Base-by-base conservation (phyloP, 805 yeast species). In the Candida cerambycidarum region DNA sequence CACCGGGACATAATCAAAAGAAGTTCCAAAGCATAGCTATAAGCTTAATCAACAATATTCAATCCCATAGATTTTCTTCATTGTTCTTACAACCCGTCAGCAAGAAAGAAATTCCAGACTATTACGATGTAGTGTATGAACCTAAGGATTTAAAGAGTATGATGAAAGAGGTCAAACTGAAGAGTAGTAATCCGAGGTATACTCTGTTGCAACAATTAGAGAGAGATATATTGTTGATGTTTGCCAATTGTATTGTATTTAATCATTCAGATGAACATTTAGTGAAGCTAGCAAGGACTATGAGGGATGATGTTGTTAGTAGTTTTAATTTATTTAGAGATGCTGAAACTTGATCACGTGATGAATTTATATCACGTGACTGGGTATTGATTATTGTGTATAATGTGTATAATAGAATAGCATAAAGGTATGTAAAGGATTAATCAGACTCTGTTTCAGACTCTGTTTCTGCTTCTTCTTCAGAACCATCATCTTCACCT, bases 201-300 rank as follows among this genome's bases (percentile, higher is more conserved):
- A 82, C 81, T 0, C 70, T 74, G 42, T 75, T 86, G 32, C 69
- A 73, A 27, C 80, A 82, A 44, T 65, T 87, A 16, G 88, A 86
- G 51, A 67, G 84, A 39, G 87, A 83, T 47, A 68, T 87, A 33
- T 73, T 82, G 66, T 67, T 82, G 45, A 85, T 87, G 93, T 85
- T 83, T 63, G 84, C 92, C 39, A 87, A 87, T 59, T 87, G 92
- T 13, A 75, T 86, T 13, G 87, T 87, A 93, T 87, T 82, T 63
- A 86, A 87, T 59, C 77, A 77, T 52, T 72, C 79, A 47, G 80
- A 76, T 46, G 76, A 81, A 19, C 88, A 82, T 41, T 71, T 84
- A 46, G 78, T 76, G 32, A 59, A 63, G 28, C 75, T 86, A 74
- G 78, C 89, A 1, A 65, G 74, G 47, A 86, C 80, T 50, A 85